phyloP scores from a whole-genome alignment of 805 yeast species.

The Kurtzmaniella fragi region DNA sequence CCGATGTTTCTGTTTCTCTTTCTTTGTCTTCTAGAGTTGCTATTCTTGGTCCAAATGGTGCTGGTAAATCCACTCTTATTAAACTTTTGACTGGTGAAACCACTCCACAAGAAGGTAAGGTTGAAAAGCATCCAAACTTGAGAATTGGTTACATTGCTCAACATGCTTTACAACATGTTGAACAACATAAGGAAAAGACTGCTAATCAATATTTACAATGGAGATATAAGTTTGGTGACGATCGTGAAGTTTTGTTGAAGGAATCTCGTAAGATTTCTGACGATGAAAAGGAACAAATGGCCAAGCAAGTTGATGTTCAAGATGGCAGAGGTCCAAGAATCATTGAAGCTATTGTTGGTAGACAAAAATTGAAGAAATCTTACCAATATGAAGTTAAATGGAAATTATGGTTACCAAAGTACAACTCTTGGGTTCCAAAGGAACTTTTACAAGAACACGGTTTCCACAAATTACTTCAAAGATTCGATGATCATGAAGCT shows the following conservation, averaged over 20 bases:
- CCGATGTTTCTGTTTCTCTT: conserved; percentile 80
- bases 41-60: conserved; percentile 96
- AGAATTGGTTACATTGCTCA: conserved; percentile 99
- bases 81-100: conserved; percentile 90
- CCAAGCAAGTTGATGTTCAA: conserved; percentile 67
- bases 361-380: conserved; percentile 92
- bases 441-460: conserved; percentile 71
- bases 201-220: conserved; percentile 97
- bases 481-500: conserved; percentile 44
- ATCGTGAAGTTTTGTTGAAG: conserved; percentile 90
- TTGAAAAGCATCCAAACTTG: conserved; percentile 96
- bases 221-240: conserved; percentile 98
- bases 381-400: conserved; percentile 97
- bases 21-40: conserved; percentile 97
- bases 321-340: conserved; percentile 88
- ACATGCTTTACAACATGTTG: conserved; percentile 96
- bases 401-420: conserved; percentile 80
- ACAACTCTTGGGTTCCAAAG: conserved; percentile 88
- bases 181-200: conserved; percentile 94
- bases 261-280: conserved; percentile 85
- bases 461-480: conserved; percentile 38
- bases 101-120: conserved; percentile 80
- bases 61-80: conserved; percentile 95
- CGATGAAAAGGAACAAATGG: conserved; percentile 69
- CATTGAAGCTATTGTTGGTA: conserved; percentile 92